A percentile compares a stretch with the other conserved stretches of the same genome.
Evolutionary conservation across 345 rosid species (phyloP).

Genomic region (Arabis hirsuta): DNA sequence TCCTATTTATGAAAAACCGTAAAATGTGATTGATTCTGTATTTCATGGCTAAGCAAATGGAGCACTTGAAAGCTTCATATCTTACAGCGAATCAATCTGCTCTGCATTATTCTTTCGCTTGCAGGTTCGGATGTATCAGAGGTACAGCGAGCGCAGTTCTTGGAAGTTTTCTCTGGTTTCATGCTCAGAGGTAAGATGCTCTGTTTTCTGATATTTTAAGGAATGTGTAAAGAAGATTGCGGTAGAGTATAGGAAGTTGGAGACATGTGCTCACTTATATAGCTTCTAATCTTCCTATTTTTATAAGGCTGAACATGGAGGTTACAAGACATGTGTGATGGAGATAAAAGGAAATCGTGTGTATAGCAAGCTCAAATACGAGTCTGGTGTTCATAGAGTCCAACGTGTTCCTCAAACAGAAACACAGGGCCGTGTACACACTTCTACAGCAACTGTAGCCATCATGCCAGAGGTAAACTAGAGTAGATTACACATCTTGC

Average conservation of each 20-base stretch:
- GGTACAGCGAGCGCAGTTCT: conserved; percentile 80
- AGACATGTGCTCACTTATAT: conserved; percentile 5
- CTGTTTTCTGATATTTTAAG: not conserved
- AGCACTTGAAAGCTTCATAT: conserved; percentile 12
- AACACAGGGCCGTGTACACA: conserved; percentile 93
- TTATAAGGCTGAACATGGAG: conserved; percentile 87
- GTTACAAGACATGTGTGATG: conserved; percentile 93
- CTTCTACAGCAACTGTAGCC: conserved; percentile 97
- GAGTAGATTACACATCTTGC: conserved; percentile 14
- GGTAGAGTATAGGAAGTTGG: conserved; percentile 6
- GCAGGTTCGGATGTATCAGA: conserved; percentile 91
- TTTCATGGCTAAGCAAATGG: conserved; percentile 25
- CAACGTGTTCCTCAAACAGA: conserved; percentile 98
- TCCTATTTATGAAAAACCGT: not conserved
- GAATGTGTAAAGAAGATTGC: not conserved
- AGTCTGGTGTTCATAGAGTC: conserved; percentile 95
- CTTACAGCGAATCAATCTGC: conserved; percentile 14
- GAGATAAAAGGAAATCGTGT: conserved; percentile 85
- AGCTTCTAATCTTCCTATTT: conserved; percentile 31
- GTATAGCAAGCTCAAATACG: conserved; percentile 92
- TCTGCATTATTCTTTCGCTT: conserved; percentile 28
- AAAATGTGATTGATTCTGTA: conserved; percentile 7
- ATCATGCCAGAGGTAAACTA: conserved; percentile 91
- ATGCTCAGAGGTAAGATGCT: conserved; percentile 71
- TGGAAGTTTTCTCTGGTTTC: conserved; percentile 71